phyloP scores from a whole-genome alignment of 768 basidiomycete species.

The Floccularia luteovirens region DNA sequence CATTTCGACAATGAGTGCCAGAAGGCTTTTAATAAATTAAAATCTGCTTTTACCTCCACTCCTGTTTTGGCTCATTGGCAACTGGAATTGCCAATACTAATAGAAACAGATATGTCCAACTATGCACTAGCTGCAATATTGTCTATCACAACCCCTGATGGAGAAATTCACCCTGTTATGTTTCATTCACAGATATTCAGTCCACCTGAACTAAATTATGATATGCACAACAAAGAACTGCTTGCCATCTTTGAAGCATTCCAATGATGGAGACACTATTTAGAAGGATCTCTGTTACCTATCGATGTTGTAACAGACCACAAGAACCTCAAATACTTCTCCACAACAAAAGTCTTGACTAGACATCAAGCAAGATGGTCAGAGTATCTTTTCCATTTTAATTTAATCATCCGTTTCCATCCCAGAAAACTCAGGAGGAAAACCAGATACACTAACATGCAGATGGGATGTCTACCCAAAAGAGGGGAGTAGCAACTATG shows the following conservation, averaged over 20 bases:
- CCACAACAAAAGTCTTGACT: not conserved
- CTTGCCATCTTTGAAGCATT: not conserved
- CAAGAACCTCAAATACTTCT: not conserved
- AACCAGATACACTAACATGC: too few species aligned
- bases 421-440: too few species aligned
- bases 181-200: conserved; percentile 20
- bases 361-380: too few species aligned
- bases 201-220: not conserved
- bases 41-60: not conserved
- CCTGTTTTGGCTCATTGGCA: conserved; percentile 14
- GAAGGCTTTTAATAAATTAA: conserved; percentile 6
- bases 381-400: too few species aligned
- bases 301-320: not conserved
- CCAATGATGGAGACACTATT: not conserved
- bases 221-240: not conserved
- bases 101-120: not conserved
- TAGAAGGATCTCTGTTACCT: not conserved
- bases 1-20: conserved; percentile 12
- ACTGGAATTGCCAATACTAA: not conserved
- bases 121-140: not conserved
- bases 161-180: not conserved
- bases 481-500: too few species aligned
- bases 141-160: conserved; percentile 5
- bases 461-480: too few species aligned
- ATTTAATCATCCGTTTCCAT: too few species aligned